These are phyloP conservation scores for Xenoacremonium recifei DNA, from an alignment of 2,329 filamentous ascomycete species.

Conservation along the genomic window DNA sequence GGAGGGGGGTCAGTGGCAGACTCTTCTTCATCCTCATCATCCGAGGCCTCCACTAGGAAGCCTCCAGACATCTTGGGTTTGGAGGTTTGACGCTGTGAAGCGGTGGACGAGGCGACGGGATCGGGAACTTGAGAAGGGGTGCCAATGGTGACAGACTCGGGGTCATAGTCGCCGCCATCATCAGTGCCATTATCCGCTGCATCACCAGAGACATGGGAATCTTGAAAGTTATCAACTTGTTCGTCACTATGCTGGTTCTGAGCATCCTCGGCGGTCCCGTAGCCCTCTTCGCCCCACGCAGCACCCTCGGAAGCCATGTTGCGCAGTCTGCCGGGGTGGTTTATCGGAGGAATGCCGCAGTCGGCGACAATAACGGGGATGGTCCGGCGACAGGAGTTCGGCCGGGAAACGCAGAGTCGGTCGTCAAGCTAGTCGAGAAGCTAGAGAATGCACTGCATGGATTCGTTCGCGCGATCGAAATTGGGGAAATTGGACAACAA, in stretches of 20 bases:
- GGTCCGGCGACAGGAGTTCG: too few species aligned
- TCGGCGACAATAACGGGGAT: too few species aligned
- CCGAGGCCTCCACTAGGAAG: conserved; percentile 60
- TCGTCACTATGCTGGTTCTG: conserved; percentile 55
- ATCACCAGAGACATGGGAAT: conserved; percentile 49
- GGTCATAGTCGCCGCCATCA: conserved; percentile 58
- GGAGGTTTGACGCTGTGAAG: conserved; percentile 28
- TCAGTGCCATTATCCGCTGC: conserved; percentile 46
- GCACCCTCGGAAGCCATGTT: conserved; percentile 40
- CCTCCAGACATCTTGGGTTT: conserved; percentile 62
- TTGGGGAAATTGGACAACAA: too few species aligned
- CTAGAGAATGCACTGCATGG: too few species aligned
- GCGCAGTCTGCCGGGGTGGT: too few species aligned
- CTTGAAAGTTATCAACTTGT: conserved; percentile 50
- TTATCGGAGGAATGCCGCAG: too few species aligned
- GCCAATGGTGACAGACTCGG: conserved; percentile 51
- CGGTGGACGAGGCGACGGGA: conserved; percentile 24
- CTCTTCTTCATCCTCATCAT: conserved; percentile 50
- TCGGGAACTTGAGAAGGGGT: conserved; percentile 37
- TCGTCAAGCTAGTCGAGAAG: too few species aligned
- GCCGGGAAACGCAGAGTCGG: too few species aligned
- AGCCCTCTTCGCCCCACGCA: conserved; percentile 53
- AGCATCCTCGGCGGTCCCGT: conserved; percentile 55
- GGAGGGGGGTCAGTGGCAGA: conserved; percentile 19
- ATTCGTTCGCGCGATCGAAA: too few species aligned